Base-by-base conservation (phyloP, 2,329 filamentous ascomycete genomes). In the Phyllosticta citriasiana region DNA sequence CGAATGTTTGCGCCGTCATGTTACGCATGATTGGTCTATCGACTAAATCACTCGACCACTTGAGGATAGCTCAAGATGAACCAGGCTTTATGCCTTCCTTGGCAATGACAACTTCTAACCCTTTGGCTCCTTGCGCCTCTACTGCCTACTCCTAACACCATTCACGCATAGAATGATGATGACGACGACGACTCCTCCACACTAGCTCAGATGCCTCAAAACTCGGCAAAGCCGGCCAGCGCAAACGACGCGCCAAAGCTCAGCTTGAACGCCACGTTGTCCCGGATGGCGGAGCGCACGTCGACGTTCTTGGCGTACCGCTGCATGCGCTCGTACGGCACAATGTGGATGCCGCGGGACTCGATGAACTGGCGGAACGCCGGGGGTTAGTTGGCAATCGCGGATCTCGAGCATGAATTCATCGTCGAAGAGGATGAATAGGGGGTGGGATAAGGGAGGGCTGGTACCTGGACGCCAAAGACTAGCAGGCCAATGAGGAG, bases 191-290 rank as follows among this genome's bases (percentile, higher is more conserved):
- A 22, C 19, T 1, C 1, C 19, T 22, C 19, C 19, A 22, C 19
- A 22, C 19, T 22, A 22, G 19, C 25, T 16, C 19, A 30, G 9
- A 40, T 26, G 6, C 16, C 24, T 63, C 76, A 84, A 62, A 87
- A 80, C 57, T 77, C 72, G 68, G 79, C 80, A 79, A 88, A 88
- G 2, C 82, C 84, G 56, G 87, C 87, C 68, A 91, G 74, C 26
- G 86, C 82, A 74, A 91, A 91, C 27, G 88, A 88, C 52, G 84
- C 69, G n/a, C 85, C 84, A 71, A 92, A 91, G 2, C 86, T 84
- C 24, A 86, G 70, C 69, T 87, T 88, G 70, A 88, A 87, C 19
- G 82, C 82, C 2, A 83, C 80, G 66, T 85, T 82, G 63, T 81
- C 78, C 66, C 81, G 78, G 59, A 87, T 73, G 54, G 80, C 75